Percentiles rank a stretch among this genome's conserved stretches.
phyloP scores from a whole-genome alignment of 2,329 filamentous ascomycete genomes.

The Xylaria sp. region DNA sequence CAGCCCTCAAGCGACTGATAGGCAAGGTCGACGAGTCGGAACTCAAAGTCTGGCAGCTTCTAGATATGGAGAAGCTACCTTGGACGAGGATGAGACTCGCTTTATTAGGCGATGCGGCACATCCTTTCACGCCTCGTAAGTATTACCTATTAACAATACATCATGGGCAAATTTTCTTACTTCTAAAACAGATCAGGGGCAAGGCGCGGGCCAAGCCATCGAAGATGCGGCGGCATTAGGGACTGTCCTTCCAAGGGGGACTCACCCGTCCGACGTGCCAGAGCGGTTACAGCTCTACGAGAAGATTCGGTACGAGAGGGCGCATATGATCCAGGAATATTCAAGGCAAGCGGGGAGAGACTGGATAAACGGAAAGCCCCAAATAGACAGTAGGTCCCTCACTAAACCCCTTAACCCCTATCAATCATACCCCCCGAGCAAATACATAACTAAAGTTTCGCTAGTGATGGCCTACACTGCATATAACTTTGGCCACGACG shows the following conservation, averaged over 20 bases:
- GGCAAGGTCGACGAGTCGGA: slow-evolving; percentile 56
- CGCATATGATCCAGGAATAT: slow-evolving; percentile 67
- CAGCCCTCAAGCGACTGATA: slow-evolving; percentile 54
- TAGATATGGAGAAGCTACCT: slow-evolving; percentile 70
- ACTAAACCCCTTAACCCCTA: neutral
- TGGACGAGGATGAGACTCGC: slow-evolving; percentile 67
- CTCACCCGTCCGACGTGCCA: slow-evolving; percentile 58
- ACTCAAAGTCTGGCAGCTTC: slow-evolving; percentile 67
- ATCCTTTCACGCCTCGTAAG: slow-evolving; percentile 72
- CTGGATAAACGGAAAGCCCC: slow-evolving; percentile 51
- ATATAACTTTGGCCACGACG: slow-evolving; percentile 69
- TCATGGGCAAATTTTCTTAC: neutral
- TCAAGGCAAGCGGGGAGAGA: slow-evolving; percentile 65
- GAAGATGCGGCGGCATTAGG: slow-evolving; percentile 72
- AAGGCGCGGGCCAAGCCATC: slow-evolving; percentile 68
- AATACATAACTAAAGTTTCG: slow-evolving; percentile 13
- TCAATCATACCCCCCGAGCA: neutral
- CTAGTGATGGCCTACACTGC: slow-evolving; percentile 56
- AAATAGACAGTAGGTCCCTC: slow-evolving; percentile 55
- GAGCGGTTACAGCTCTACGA: slow-evolving; percentile 70
- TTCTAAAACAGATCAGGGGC: slow-evolving; percentile 41
- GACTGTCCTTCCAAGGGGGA: slow-evolving; percentile 63
- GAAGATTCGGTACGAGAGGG: slow-evolving; percentile 66
- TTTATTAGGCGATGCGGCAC: slow-evolving; percentile 74
- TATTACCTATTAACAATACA: slow-evolving; percentile 12